Evolutionary conservation across 2,329 filamentous ascomycete species (phyloP), one percentile per base, ranked within the genome.

Genomic region (Nemania bipapillata): DNA sequence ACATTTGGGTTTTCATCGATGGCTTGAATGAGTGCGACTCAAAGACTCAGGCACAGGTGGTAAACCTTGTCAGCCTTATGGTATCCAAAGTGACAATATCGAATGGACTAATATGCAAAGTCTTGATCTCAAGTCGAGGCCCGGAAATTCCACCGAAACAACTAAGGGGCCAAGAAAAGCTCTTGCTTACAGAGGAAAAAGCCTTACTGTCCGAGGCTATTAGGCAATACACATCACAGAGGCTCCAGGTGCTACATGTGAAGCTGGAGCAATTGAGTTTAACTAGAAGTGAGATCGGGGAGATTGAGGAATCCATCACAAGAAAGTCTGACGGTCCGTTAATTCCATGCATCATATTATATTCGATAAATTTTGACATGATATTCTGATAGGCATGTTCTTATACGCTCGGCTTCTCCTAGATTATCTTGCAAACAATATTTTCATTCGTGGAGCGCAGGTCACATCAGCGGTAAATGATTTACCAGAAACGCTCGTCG

Each of bases 361-460:
- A 17, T 32, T 4, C 9, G 28, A 50, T 40, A 15, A 1, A 35
- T 40, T 42, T 56, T 56, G 12, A 42, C 45, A 5, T 26, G 9
- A 20, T 24, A 12, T 6, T 45, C 4, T 22, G 7, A 32, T 24
- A 62, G 59, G 59, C 24, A 62, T 62, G 59, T 62, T 62, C 5
- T 17, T 62, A n/a, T 62, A 62, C n/a, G 59, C 59, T 45, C 59
- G 59, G 8, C 35, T 62, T 0, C 22, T 62, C 11, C 49, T 62
- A 1, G 59, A 62, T 15, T 62, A 62, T 32, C 59, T 62, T 20
- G 22, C 47, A 2, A 45, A 30, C 24, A 62, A 62, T 17, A 54
- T 62, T 4, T 62, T 62, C 35, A 11, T 53, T 45, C 32, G 49
- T 24, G 49, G 59, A 24, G 15, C 7, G 0, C 22, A 62, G 22